Conservation (phyloP, 2,329 filamentous ascomycete genomes). For the Calonectria naviculata region DNA sequence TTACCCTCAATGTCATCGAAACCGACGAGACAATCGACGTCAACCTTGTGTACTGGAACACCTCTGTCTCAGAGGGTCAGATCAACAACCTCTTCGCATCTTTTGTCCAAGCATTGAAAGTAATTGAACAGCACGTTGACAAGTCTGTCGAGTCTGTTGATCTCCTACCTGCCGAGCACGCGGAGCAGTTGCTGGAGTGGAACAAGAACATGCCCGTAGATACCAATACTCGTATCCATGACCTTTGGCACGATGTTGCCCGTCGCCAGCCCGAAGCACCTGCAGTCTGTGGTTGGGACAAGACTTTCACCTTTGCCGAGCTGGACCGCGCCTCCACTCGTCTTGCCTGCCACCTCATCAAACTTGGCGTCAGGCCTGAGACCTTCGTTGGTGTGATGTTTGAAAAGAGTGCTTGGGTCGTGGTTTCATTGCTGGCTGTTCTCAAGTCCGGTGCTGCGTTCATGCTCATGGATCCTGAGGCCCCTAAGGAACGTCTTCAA, state of each 20-base stretch:
- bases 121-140: not conserved
- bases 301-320: not conserved
- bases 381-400: conserved; percentile 33
- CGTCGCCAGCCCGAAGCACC: not conserved
- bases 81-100: not conserved
- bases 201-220: not conserved
- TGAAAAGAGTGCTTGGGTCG: not conserved
- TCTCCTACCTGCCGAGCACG: not conserved
- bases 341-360: not conserved
- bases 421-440: not conserved
- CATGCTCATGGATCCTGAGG: not conserved
- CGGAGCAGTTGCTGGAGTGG: not conserved
- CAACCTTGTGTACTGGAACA: not conserved
- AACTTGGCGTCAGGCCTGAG: conserved; percentile 26
- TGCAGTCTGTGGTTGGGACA: not conserved
- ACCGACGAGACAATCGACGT: not conserved
- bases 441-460: not conserved
- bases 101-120: not conserved
- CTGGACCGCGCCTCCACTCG: not conserved
- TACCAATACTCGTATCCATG: not conserved
- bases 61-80: not conserved
- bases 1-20: not conserved
- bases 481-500: not conserved
- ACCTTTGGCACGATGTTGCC: not conserved
- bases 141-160: not conserved